Percentiles rank a stretch among this genome's conserved stretches.
phyloP scores from a whole-genome alignment of 306 rosid genomes.

The Vigna angularis region DNA sequence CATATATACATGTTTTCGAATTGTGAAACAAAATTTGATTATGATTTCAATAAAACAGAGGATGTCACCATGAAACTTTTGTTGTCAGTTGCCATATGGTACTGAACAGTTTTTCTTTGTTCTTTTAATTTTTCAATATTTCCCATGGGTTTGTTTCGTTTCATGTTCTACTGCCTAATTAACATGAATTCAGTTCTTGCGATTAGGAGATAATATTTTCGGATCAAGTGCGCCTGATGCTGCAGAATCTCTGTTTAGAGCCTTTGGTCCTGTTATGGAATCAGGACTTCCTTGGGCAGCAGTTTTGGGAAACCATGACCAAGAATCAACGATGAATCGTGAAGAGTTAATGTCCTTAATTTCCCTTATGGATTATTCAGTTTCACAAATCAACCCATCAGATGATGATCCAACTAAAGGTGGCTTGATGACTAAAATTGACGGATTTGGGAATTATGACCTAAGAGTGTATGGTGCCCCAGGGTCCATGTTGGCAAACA shows the following conservation, averaged over 20 bases:
- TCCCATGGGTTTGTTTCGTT: not conserved
- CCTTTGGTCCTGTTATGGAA: conserved; percentile 89
- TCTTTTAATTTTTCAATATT: not conserved
- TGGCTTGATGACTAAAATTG: conserved; percentile 48
- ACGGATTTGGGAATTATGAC: conserved; percentile 90
- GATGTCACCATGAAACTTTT: not conserved
- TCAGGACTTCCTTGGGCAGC: conserved; percentile 94
- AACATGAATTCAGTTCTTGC: conserved; percentile 46
- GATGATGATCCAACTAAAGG: conserved; percentile 44
- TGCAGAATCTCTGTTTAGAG: conserved; percentile 79
- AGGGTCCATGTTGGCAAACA: conserved; percentile 79
- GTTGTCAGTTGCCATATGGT: conserved; percentile 13
- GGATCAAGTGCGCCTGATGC: conserved; percentile 85
- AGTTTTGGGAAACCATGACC: conserved; percentile 93
- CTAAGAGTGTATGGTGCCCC: conserved; percentile 76
- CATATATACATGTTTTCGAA: too few species aligned
- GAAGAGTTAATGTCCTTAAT: conserved; percentile 80
- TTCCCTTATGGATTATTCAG: conserved; percentile 92
- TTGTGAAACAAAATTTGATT: too few species aligned
- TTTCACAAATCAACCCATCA: conserved; percentile 70
- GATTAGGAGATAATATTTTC: conserved; percentile 83
- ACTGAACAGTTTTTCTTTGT: not conserved
- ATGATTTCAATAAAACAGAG: too few species aligned
- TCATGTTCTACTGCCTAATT: conserved; percentile 20
- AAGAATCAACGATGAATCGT: conserved; percentile 87